These are phyloP conservation scores for Pneumocystis carinii DNA, from an alignment of 1,139 yeast genomes.

Conservation along the genomic window DNA sequence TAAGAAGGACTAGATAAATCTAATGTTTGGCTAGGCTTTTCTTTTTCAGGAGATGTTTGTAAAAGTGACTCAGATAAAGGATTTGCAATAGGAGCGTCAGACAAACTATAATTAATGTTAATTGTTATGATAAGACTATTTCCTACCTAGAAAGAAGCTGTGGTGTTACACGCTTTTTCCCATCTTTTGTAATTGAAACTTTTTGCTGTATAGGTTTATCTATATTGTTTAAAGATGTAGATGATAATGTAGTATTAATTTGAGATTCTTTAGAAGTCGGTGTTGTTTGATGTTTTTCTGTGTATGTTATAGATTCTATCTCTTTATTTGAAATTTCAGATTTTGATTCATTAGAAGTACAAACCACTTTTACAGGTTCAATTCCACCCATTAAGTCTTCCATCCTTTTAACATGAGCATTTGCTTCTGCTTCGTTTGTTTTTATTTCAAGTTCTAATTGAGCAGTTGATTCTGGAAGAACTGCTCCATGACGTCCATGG, in stretches of 20 bases:
- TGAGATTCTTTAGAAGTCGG: neutral
- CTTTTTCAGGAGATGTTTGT: neutral
- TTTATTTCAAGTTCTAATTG: conserved; percentile 61
- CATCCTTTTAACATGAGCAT: conserved; percentile 23
- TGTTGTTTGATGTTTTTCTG: conserved; percentile 4
- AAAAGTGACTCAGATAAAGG: conserved; percentile 4
- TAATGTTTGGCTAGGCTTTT: conserved; percentile 11
- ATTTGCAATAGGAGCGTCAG: neutral
- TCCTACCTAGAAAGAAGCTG: conserved; percentile 33
- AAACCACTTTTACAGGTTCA: conserved; percentile 10
- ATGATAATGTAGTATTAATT: neutral
- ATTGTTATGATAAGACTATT: neutral
- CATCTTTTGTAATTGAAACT: conserved; percentile 55
- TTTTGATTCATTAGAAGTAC: conserved; percentile 14
- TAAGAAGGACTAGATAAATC: conserved; percentile 27
- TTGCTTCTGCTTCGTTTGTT: conserved; percentile 26
- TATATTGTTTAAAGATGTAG: conserved; percentile 2
- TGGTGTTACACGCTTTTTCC: conserved; percentile 80
- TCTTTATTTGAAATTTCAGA: conserved; percentile 18
- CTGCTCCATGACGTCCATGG: conserved; percentile 67
- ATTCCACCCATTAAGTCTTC: conserved; percentile 28
- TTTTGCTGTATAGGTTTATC: conserved; percentile 27
- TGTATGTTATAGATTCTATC: conserved; percentile 3
- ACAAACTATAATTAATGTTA: conserved; percentile 1
- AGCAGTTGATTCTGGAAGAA: conserved; percentile 73